phyloP scores from a whole-genome alignment of 352 stramenopile genomes.

The Globisporangium acanthophoron region DNA sequence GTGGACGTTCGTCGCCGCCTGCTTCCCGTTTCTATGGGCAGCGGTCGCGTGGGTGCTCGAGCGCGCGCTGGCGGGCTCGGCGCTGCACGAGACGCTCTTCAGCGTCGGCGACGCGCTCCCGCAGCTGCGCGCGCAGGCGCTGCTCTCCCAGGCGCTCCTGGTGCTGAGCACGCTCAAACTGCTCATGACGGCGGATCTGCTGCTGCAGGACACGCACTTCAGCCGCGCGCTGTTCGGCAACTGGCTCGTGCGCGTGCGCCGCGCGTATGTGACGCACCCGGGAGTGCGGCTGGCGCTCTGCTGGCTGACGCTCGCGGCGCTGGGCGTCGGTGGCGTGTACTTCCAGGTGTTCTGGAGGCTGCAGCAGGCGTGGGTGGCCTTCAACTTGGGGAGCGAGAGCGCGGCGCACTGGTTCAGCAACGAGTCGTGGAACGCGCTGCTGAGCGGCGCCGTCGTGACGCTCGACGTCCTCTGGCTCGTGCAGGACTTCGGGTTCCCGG shows the following conservation, averaged over 20 bases:
- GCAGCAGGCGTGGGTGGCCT: conserved; percentile 20
- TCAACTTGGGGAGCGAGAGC: conserved; percentile 11
- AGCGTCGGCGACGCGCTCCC: conserved; percentile 5
- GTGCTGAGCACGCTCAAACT: conserved; percentile 29
- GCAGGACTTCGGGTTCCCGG: conserved; percentile 49
- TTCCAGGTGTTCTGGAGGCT: conserved; percentile 18
- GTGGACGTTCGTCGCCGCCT: conserved; percentile 41
- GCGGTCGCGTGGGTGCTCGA: conserved; percentile 12
- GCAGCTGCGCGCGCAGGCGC: conserved; percentile 30
- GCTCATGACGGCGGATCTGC: conserved; percentile 36
- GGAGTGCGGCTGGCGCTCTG: conserved; percentile 22
- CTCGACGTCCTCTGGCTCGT: conserved; percentile 49
- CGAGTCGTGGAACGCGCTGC: conserved; percentile 30
- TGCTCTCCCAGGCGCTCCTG: conserved; percentile 32
- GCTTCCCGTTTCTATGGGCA: conserved; percentile 33
- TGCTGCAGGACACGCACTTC: conserved; percentile 36
- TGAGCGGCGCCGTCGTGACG: conserved; percentile 25
- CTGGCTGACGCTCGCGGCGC: conserved; percentile 15
- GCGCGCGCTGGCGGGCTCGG: conserved; percentile 4
- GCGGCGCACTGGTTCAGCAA: conserved; percentile 24
- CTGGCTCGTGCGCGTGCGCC: conserved; percentile 22
- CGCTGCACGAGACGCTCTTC: conserved; percentile 17
- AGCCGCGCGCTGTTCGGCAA: conserved; percentile 19
- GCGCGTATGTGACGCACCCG: conserved; percentile 17
- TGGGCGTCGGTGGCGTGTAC: conserved; percentile 25